These are phyloP conservation scores for Tricholoma bakamatsutake DNA, from an alignment of 768 basidiomycete species.

Conservation along the genomic window DNA sequence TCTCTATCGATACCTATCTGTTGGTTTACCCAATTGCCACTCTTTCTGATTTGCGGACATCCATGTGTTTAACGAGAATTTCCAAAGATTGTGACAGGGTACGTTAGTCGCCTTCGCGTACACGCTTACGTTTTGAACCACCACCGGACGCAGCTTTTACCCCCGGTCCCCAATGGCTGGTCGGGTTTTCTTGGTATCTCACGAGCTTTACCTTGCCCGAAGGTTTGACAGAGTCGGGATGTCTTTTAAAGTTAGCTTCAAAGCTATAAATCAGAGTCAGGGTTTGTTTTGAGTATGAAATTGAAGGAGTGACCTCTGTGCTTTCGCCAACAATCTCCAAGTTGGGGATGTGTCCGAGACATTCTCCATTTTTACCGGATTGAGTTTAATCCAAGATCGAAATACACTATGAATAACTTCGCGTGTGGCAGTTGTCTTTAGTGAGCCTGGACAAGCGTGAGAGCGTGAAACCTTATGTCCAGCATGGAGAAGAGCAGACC, in stretches of 20 bases:
- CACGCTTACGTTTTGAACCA: constrained; percentile 38
- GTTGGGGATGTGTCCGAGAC: constrained; percentile 72
- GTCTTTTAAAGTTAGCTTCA: constrained; percentile 69
- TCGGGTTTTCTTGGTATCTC: constrained; percentile 87
- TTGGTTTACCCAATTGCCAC: background rate
- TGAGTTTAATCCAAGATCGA: constrained; percentile 74
- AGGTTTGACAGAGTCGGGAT: constrained; percentile 57
- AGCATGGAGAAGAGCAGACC: constrained; percentile 85
- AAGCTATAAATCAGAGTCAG: constrained; percentile 29
- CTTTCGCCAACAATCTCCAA: constrained; percentile 57
- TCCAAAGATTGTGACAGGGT: background rate
- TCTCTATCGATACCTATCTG: background rate
- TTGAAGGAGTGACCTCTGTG: constrained; percentile 48
- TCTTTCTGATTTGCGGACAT: background rate
- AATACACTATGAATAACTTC: constrained; percentile 74
- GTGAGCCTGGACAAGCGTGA: constrained; percentile 81
- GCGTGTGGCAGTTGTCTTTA: constrained; percentile 83
- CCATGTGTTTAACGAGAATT: background rate
- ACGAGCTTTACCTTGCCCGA: constrained; percentile 72
- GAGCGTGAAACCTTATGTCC: constrained; percentile 85
- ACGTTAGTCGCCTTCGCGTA: constrained; percentile 16
- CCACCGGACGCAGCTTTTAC: constrained; percentile 40
- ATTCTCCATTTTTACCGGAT: constrained; percentile 84
- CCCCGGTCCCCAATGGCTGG: constrained; percentile 91
- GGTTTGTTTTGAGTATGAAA: background rate